A percentile compares a stretch with the other conserved stretches of the same genome.
Conservation (phyloP, 768 basidiomycete genomes). For the Ephemerocybe angulata region DNA sequence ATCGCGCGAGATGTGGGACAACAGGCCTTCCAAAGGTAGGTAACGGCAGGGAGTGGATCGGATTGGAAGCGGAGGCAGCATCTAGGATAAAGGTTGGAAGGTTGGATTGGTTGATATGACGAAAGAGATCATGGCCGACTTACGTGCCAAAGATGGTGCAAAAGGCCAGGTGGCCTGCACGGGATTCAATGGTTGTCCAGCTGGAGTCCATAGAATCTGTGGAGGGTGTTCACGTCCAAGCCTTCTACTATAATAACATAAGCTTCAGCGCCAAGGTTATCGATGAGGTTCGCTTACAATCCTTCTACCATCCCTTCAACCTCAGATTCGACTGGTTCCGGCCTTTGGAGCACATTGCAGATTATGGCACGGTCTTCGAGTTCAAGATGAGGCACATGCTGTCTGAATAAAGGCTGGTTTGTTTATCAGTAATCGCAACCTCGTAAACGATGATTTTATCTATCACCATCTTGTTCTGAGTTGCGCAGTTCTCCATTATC, state of each 20-base stretch:
- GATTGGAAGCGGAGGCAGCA: background rate
- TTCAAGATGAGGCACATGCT: conserved; percentile 39
- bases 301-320: conserved; percentile 39
- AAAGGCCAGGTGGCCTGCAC: background rate
- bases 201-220: conserved; percentile 24
- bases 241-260: background rate
- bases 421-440: conserved; percentile 1
- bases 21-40: background rate
- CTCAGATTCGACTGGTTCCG: conserved; percentile 40
- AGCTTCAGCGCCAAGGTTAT: conserved; percentile 7
- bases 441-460: background rate
- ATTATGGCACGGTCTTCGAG: conserved; percentile 43
- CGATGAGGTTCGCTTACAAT: conserved; percentile 39
- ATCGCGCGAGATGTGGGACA: background rate
- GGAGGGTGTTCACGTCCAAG: conserved; percentile 3
- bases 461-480: conserved; percentile 23
- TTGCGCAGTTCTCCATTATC: conserved; percentile 40
- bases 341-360: conserved; percentile 50
- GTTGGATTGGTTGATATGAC: background rate
- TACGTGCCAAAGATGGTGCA: background rate
- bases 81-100: background rate
- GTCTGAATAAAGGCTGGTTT: conserved; percentile 40
- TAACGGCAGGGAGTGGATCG: no score
- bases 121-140: background rate
- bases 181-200: conserved; percentile 10